phyloP scores from a whole-genome alignment of 805 yeast genomes.

The Scheffersomyces spartinae region DNA sequence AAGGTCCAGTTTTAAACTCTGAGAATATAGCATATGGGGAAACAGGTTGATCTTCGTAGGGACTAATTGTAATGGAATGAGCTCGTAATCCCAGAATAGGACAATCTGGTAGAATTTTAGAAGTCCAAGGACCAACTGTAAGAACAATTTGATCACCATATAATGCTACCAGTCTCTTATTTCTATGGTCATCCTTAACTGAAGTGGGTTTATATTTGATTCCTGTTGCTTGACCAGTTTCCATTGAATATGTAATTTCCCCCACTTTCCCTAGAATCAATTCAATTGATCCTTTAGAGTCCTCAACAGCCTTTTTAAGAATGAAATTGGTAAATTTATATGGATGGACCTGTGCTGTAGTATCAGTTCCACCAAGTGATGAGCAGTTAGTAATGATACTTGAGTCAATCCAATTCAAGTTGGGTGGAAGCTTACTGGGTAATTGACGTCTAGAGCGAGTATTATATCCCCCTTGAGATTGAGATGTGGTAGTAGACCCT shows the following conservation, averaged over 20 bases:
- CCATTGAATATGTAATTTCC: constrained; percentile 50
- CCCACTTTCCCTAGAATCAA: constrained; percentile 76
- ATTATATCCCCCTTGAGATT: no score
- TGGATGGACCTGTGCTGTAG: constrained; percentile 96
- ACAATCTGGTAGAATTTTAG: constrained; percentile 79
- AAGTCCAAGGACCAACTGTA: constrained; percentile 95
- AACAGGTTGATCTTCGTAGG: constrained; percentile 58
- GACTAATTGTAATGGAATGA: constrained; percentile 86
- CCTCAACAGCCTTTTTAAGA: constrained; percentile 64
- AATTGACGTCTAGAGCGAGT: no score
- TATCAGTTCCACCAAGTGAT: constrained; percentile 67
- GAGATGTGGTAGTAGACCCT: constrained; percentile 1
- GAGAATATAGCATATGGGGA: constrained; percentile 92
- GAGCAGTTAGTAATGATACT: constrained; percentile 63
- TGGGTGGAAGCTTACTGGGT: constrained; percentile 43
- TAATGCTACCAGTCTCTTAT: constrained; percentile 33
- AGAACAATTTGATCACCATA: constrained; percentile 70
- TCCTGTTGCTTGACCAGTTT: constrained; percentile 60
- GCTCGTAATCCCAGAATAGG: constrained; percentile 93
- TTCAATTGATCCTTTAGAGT: constrained; percentile 62
- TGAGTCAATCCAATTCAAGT: constrained; percentile 67
- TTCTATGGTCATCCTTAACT: constrained; percentile 15
- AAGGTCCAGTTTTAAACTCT: constrained; percentile 63
- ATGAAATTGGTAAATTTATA: constrained; percentile 83
- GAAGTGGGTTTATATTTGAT: constrained; percentile 45